Evolutionary conservation across 2,329 filamentous ascomycete species (phyloP).

Genomic region (Stylonectria norvegica): DNA sequence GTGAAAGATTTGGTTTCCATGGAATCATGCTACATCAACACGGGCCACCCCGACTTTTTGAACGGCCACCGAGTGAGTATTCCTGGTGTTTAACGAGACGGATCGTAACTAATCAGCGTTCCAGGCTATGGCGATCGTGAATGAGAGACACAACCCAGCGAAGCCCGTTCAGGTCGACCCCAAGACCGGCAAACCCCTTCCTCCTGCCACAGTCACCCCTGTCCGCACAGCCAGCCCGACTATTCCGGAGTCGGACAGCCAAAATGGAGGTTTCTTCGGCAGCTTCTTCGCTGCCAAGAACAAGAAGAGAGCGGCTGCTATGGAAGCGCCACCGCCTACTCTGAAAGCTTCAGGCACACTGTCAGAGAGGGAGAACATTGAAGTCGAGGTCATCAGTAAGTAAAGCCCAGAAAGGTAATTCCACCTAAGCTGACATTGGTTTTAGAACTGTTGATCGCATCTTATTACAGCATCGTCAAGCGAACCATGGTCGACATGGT

Average conservation of each 20-base stretch:
- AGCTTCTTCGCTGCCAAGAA: slow-evolving; percentile 99
- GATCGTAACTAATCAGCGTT: slow-evolving; percentile 8
- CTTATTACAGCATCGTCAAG: slow-evolving; percentile 97
- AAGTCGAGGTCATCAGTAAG: slow-evolving; percentile 97
- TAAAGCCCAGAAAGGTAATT: slow-evolving; percentile 20
- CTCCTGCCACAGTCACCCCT: slow-evolving; percentile 59
- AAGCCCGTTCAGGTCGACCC: slow-evolving; percentile 96
- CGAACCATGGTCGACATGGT: slow-evolving; percentile 99
- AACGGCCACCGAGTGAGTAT: slow-evolving; percentile 78
- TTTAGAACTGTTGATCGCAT: slow-evolving; percentile 88
- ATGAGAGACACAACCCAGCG: slow-evolving; percentile 76
- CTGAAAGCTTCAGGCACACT: slow-evolving; percentile 92
- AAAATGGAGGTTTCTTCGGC: slow-evolving; percentile 85
- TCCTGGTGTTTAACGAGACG: too few relatives aligned
- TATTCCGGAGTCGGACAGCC: slow-evolving; percentile 48
- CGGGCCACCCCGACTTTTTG: slow-evolving; percentile 94
- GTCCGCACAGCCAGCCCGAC: slow-evolving; percentile 74
- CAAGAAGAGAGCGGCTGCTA: slow-evolving; percentile 99
- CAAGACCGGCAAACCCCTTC: slow-evolving; percentile 94
- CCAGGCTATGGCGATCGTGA: slow-evolving; percentile 93
- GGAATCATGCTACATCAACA: slow-evolving; percentile 98
- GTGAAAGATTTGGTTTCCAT: slow-evolving; percentile 89
- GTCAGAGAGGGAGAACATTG: slow-evolving; percentile 89
- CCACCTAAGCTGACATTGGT: too few relatives aligned
- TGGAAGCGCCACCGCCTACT: slow-evolving; percentile 90